A percentile compares a stretch with the other conserved stretches of the same genome.
Conservation (phyloP, 2,329 filamentous ascomycete species). For the Cryphonectria carpinicola region DNA sequence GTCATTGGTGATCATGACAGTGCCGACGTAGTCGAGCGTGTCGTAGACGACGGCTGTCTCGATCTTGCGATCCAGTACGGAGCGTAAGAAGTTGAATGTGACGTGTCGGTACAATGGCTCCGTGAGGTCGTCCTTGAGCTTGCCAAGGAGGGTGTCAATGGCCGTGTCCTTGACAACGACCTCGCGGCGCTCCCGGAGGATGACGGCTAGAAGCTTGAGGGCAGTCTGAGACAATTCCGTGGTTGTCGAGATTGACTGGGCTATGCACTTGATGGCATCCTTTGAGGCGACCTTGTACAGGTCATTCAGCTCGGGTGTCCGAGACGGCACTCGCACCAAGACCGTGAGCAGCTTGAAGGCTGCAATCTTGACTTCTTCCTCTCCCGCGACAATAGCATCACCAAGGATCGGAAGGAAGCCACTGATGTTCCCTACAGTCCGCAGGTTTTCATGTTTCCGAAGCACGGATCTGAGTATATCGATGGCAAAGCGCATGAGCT, state of each 20-base stretch:
- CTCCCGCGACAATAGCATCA: slow-evolving; percentile 79
- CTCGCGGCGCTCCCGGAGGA: slow-evolving; percentile 79
- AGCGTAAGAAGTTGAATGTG: slow-evolving; percentile 91
- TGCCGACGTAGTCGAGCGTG: slow-evolving; percentile 83
- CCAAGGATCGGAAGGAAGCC: slow-evolving; percentile 90
- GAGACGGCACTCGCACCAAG: slow-evolving; percentile 82
- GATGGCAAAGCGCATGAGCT: slow-evolving; percentile 84
- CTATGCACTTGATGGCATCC: slow-evolving; percentile 82
- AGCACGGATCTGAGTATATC: slow-evolving; percentile 86
- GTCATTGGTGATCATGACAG: slow-evolving; percentile 95
- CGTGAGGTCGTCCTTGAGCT: slow-evolving; percentile 85
- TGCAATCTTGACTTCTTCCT: slow-evolving; percentile 92
- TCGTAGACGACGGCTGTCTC: slow-evolving; percentile 90
- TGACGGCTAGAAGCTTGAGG: slow-evolving; percentile 82
- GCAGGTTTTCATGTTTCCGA: slow-evolving; percentile 80
- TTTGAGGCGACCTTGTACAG: slow-evolving; percentile 78
- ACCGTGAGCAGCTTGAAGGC: slow-evolving; percentile 83
- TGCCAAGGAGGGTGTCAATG: slow-evolving; percentile 79
- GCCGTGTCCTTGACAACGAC: slow-evolving; percentile 79
- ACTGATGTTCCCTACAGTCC: slow-evolving; percentile 76
- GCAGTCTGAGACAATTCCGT: slow-evolving; percentile 86
- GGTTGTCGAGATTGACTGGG: slow-evolving; percentile 75
- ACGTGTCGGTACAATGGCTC: slow-evolving; percentile 91
- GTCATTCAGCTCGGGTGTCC: slow-evolving; percentile 66
- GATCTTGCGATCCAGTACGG: slow-evolving; percentile 82